Percentiles rank a stretch among this genome's conserved stretches.
phyloP scores from a whole-genome alignment of 257 asterid species.

The Solanum clarkiae region DNA sequence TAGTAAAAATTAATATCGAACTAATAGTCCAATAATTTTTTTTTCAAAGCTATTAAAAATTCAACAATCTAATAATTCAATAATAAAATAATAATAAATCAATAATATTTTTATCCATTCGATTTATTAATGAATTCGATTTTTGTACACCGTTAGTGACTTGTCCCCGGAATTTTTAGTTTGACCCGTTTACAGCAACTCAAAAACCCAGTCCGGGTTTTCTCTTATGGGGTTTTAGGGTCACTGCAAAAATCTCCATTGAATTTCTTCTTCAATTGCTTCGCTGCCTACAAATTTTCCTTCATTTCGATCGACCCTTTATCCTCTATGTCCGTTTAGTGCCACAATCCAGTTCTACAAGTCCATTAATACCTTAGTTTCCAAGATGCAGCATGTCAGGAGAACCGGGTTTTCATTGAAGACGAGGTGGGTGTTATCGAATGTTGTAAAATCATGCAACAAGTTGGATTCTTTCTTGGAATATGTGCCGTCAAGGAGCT shows the following conservation, averaged over 20 bases:
- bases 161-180: background rate
- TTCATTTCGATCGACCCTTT: background rate
- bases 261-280: background rate
- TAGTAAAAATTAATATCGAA: too few relatives aligned
- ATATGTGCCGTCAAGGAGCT: slow-evolving; percentile 7
- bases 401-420: slow-evolving; percentile 36
- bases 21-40: too few relatives aligned
- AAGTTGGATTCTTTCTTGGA: slow-evolving; percentile 12
- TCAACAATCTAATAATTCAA: too few relatives aligned
- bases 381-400: slow-evolving; percentile 22
- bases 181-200: background rate
- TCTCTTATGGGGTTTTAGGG: background rate
- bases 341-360: background rate
- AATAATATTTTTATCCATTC: too few relatives aligned
- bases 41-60: too few relatives aligned
- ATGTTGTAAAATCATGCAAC: slow-evolving; percentile 22
- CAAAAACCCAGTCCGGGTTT: background rate
- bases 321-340: background rate
- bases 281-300: background rate
- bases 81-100: too few relatives aligned
- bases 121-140: too few relatives aligned
- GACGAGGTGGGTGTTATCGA: slow-evolving; percentile 14
- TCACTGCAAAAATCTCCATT: background rate
- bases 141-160: too few relatives aligned
- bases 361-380: background rate